Base-by-base conservation (phyloP, 441 rosid species). In the Arabidopsis hybrid region DNA sequence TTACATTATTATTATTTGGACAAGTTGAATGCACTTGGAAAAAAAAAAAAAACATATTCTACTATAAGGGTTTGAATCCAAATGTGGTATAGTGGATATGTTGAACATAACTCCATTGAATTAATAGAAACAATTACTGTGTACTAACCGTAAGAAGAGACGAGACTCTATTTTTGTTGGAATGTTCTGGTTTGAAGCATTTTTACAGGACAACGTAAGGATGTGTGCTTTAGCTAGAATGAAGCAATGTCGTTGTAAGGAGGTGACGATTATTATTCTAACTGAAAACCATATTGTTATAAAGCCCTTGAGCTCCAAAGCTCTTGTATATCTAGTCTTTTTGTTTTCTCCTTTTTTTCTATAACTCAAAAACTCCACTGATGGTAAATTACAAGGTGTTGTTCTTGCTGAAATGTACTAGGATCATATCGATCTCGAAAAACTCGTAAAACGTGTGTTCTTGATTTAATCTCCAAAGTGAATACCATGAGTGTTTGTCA, bases 21-120 rank as follows among this genome's bases (percentile, higher is more conserved):
- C 26, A 21, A 21, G 26, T 21, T 21, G 26, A 21, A 21, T 21
- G 26, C 26, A 21, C 26, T 21, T 21, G 26, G 26, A 21, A 21
- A 4, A 42, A 42, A 42, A 9, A 1, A 49, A 1, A 3, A 49
- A 17, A 49, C 8, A 1, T 18, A 31, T 50, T 66, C 60, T n/a
- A 36, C 69, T 49, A 57, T 45, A 45, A 12, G 42, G 55, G 18
- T 32, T 63, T 2, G 31, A 65, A 47, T 57, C 58, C 8, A 13
- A 18, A 0, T 52, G 71, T 26, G 71, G 51, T 67, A 52, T 51
- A 53, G 51, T 51, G 16, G 61, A 67, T 67, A 0, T 39, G 29
- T n/a, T 26, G 60, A 1, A 6, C 0, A 8, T 10, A 8, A 4
- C 4, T 47, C 4, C 14, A 3, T 10, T 10, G 11, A 16, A 5